A percentile compares a stretch with the other conserved stretches of the same genome.
Conservation (phyloP, 805 yeast species). For the Spathaspora arborariae region DNA sequence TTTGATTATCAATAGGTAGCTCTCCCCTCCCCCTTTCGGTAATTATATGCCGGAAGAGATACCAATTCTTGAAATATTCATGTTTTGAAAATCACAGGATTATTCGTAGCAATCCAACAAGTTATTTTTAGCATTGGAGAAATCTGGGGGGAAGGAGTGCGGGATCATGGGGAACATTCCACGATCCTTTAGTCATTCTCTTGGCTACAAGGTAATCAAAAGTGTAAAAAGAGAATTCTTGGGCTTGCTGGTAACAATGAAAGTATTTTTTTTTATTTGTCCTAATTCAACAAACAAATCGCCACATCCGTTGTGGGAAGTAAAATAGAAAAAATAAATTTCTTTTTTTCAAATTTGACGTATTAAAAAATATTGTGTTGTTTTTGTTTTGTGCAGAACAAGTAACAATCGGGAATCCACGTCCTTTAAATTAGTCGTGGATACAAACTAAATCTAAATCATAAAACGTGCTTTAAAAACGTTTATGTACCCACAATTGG, state of each 20-base stretch:
- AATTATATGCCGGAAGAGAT: too few relatives aligned
- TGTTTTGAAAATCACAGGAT: background rate
- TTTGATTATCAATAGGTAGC: too few relatives aligned
- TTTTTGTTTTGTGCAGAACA: background rate
- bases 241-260: background rate
- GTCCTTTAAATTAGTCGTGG: background rate
- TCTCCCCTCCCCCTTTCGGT: background rate
- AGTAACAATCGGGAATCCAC: background rate
- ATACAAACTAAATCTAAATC: background rate
- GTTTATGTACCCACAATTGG: background rate
- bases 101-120: background rate
- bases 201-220: background rate
- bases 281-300: background rate
- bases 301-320: background rate
- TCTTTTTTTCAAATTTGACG: background rate
- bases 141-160: background rate
- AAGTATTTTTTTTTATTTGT: background rate
- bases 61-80: background rate
- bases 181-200: background rate
- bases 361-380: background rate
- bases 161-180: background rate
- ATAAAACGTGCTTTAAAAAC: background rate
- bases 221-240: background rate
- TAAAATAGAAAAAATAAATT: background rate
- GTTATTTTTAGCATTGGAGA: background rate